Base-by-base conservation (phyloP, 495 filamentous ascomycete genomes). In the Chaetomidium leptoderma region DNA sequence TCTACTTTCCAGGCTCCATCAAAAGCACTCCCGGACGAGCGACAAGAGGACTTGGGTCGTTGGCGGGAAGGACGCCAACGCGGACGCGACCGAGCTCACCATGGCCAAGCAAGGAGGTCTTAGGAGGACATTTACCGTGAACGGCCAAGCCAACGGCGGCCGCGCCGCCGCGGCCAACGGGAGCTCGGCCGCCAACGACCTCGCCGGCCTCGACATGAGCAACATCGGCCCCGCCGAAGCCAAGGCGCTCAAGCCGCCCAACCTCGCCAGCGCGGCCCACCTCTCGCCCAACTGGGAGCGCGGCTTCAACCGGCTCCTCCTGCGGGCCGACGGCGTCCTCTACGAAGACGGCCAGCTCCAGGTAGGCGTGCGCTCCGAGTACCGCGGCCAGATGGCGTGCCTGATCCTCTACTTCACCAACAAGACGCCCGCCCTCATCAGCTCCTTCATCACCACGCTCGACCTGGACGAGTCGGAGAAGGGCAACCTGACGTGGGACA, bases 21-120 rank as follows among this genome's bases (percentile, higher is more conserved):
- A 93, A 73, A 96, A 92, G 72, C 91, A 93, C 62, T 89, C 88
- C 19, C 86, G 86, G 44, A 91, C 90, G 3, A 92, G 86, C 64
- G 95, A 97, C 69, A 95, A 91, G 74, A 81, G 93, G 57, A 97
- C 93, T 0, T 98, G 92, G 92, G 87, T 96, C 24, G 88, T 97
- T 33, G 91, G 91, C 45, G 92, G 91, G 45, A 95, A 92, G 75
- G 91, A 91, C 65, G 91, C 92, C 40, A 96, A 96, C 67, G 78
- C 82, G 0, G 90, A 95, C 63, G 77, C 82, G 54, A 81, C 85
- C 42, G 92, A 95, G 67, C 81, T 95, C 59, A 85, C 84, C 40
- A 78, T 97, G 68, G 89, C 85, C 45, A 91, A 92, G 70, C 86
- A 86, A 55, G 85, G 85, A 9, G 88, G 88, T 24, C 80, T 96